These are phyloP conservation scores for Arabidopsis arenosa DNA, from an alignment of 345 rosid genomes.

Conservation along the genomic window DNA sequence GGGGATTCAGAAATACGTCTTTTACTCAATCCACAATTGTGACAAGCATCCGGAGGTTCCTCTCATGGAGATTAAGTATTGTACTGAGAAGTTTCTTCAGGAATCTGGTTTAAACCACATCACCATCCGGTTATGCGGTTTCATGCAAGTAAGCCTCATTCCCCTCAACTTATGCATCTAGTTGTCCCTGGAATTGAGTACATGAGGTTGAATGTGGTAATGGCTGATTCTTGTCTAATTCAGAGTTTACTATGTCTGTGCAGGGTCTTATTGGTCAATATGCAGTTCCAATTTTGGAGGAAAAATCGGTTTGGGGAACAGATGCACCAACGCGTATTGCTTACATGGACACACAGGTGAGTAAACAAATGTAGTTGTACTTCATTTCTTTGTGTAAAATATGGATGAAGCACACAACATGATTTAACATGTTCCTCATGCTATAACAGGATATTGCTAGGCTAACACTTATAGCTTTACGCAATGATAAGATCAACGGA, in stretches of 20 bases:
- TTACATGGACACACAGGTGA: slow-evolving; percentile 97
- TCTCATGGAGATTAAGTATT: slow-evolving; percentile 92
- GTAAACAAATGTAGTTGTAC: slow-evolving; percentile 11
- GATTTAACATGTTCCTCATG: slow-evolving; percentile 12
- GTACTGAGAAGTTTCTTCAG: slow-evolving; percentile 87
- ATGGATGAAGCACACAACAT: not conserved
- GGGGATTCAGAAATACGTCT: slow-evolving; percentile 92
- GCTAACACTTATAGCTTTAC: slow-evolving; percentile 79
- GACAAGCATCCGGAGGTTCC: slow-evolving; percentile 99
- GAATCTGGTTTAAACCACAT: slow-evolving; percentile 78
- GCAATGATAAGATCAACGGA: slow-evolving; percentile 73
- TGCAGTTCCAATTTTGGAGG: slow-evolving; percentile 94
- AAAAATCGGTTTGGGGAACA: slow-evolving; percentile 98
- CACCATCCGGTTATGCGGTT: slow-evolving; percentile 81
- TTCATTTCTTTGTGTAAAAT: not conserved
- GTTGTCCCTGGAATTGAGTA: not conserved
- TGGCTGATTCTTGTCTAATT: slow-evolving; percentile 2
- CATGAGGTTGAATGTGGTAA: not conserved
- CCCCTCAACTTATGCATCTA: not conserved
- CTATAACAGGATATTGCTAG: slow-evolving; percentile 85
- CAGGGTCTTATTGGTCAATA: slow-evolving; percentile 97
- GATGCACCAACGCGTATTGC: slow-evolving; percentile 98
- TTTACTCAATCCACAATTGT: slow-evolving; percentile 94
- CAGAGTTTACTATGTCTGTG: slow-evolving; percentile 19
- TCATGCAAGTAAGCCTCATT: slow-evolving; percentile 78